Base-by-base conservation (phyloP, 768 basidiomycete genomes). In the Chalciporus chontae region DNA sequence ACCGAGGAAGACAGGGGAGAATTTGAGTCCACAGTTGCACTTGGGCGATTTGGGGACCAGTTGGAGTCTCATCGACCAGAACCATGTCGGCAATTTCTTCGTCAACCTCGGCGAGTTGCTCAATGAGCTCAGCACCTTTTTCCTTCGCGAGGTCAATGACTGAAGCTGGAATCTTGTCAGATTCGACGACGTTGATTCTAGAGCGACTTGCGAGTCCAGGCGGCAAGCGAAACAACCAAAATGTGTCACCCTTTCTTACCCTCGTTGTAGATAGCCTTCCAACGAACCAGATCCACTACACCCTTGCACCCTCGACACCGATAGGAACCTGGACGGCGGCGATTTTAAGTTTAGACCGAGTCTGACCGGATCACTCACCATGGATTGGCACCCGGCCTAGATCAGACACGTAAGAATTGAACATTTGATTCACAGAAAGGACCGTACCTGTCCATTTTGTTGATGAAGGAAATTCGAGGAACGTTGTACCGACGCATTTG, bases 401-500 rank as follows among this genome's bases (percentile, higher is more conserved):
- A 39, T 18, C 0, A 31, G 3, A 1, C 26, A 26, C 7, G 26
- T 6, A 26, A 26, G 26, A 26, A 26, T 26, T 26, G 26, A 26
- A 26, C 26, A 26, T 26, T 26, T 26, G 26, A 26, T 26, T 26
- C 26, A 26, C 26, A 26, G 21, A 26, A 26, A 26, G 7, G 26
- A 8, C 26, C 8, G 26, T 43, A 90, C 90, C 92, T 81, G 63
- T 98, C 95, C 95, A 98, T 97, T 72, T 98, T 98, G 72, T 98
- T 98, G 63, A 98, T 83, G 69, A 96, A 98, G 0, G 93, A 96
- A 52, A 99, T 80, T 39, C 96, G 80, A 50, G 96, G 96, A 50
- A 99, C 91, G 61, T 87, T 86, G 66, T 99, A 99, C 31, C 96
- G 83, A 53, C 90, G 80, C 96, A 99, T 99, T 76, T 99, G 96